Percentiles rank a stretch among this genome's conserved stretches.
Evolutionary conservation across 495 filamentous ascomycete genomes (phyloP).

Genomic region (Penicillium fimorum): DNA sequence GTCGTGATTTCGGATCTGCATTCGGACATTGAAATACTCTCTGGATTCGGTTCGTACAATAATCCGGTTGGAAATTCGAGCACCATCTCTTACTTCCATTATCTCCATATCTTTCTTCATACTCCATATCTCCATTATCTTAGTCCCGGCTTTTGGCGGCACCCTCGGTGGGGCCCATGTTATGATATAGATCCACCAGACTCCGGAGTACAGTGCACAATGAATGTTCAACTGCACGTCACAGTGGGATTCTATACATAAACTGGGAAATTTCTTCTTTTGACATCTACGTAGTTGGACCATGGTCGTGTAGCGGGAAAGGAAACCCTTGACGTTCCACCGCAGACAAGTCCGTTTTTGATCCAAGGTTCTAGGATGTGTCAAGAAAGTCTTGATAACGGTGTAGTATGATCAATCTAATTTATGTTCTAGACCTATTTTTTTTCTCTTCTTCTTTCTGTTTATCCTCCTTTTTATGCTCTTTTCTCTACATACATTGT

Average conservation of each 20-base stretch:
- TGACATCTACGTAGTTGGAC: not conserved
- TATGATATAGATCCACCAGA: slow-evolving; percentile 24
- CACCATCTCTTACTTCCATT: not conserved
- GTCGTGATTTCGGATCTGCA: slow-evolving; percentile 8
- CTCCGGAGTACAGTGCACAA: slow-evolving; percentile 13
- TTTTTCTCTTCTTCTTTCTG: not conserved
- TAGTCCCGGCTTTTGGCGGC: slow-evolving; percentile 6
- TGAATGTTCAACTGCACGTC: slow-evolving; percentile 24
- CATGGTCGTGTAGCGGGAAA: slow-evolving; percentile 3
- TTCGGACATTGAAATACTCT: not conserved
- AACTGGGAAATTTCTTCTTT: not conserved
- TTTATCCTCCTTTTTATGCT: not conserved
- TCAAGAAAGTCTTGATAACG: slow-evolving; percentile 5
- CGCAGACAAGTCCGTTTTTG: not conserved
- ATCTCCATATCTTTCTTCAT: not conserved
- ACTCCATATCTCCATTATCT: slow-evolving; percentile 1
- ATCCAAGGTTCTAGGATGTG: not conserved
- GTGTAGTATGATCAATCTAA: not conserved
- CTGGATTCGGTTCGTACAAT: not conserved
- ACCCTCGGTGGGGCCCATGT: slow-evolving; percentile 12
- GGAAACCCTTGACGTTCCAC: not conserved
- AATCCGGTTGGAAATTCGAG: not conserved
- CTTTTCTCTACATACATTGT: not conserved
- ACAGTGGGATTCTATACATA: slow-evolving; percentile 21
- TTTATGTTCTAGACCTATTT: not conserved